Evolutionary conservation across 1,139 yeast genomes (phyloP).

Genomic region (Arxiozyma heterogenica): DNA sequence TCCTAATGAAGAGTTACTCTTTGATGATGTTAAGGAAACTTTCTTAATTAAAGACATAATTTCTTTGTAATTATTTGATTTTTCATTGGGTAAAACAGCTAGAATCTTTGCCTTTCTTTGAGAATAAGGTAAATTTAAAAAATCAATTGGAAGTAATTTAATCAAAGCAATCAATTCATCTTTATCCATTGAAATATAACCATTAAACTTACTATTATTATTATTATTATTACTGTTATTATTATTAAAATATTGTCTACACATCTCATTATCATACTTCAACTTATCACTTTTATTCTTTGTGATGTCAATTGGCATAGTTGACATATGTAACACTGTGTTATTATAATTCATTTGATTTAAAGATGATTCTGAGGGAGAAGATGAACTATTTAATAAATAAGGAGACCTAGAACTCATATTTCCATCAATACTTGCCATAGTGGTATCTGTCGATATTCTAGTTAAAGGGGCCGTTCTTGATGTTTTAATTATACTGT

Average conservation of each 20-base stretch:
- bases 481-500: neutral
- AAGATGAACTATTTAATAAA: neutral
- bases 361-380: neutral
- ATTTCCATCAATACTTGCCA: neutral
- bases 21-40: conserved; percentile 19
- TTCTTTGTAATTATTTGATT: conserved; percentile 32
- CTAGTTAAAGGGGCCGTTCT: neutral
- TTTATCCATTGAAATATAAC: conserved; percentile 3
- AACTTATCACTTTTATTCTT: neutral
- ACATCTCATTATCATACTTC: neutral
- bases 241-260: conserved; percentile 1
- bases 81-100: conserved; percentile 45
- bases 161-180: conserved; percentile 23
- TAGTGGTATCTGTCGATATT: neutral
- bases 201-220: no score
- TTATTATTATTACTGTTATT: neutral
- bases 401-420: neutral
- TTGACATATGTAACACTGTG: neutral
- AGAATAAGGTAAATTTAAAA: conserved; percentile 57
- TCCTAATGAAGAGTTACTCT: conserved; percentile 19
- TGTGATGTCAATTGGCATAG: neutral
- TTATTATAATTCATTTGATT: neutral
- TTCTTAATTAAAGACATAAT: conserved; percentile 30
- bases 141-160: conserved; percentile 48
- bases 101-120: conserved; percentile 52